phyloP scores from a whole-genome alignment of 148 eudicot genomes.

The Camellia japonica region DNA sequence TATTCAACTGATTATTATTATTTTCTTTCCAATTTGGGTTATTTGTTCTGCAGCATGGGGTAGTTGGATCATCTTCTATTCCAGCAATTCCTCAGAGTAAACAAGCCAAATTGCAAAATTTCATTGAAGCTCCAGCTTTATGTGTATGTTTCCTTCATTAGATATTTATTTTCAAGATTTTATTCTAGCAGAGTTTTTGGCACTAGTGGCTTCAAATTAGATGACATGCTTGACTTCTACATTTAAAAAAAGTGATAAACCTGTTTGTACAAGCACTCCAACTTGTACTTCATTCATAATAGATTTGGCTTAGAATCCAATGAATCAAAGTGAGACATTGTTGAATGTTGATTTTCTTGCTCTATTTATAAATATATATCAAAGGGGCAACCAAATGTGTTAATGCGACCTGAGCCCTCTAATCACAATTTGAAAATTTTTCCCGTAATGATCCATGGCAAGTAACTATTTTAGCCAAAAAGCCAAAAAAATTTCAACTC shows the following conservation, averaged over 20 bases:
- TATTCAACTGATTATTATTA: not conserved
- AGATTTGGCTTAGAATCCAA: constrained; percentile 3
- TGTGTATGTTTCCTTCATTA: constrained; percentile 38
- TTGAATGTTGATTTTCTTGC: not conserved
- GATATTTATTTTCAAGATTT: not conserved
- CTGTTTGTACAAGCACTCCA: not conserved
- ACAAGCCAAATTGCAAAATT: constrained; percentile 29
- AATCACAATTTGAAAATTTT: not conserved
- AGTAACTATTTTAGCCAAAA: too few species aligned
- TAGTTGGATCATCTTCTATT: constrained; percentile 37
- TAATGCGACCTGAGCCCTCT: not conserved
- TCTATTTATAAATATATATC: not conserved
- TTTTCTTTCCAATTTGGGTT: not conserved
- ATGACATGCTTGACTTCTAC: not conserved
- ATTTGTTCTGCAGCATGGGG: constrained; percentile 27
- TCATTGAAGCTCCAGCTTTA: constrained; percentile 27
- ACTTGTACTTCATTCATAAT: not conserved
- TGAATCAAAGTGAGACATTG: not conserved
- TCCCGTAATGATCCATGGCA: not conserved
- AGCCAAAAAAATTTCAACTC: too few species aligned
- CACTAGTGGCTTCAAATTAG: constrained; percentile 1
- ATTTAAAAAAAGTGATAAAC: not conserved
- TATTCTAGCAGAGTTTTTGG: not conserved
- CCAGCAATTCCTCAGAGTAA: constrained; percentile 30
- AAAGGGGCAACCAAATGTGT: not conserved